These are phyloP conservation scores for Ceratobasidium papillatum DNA, from an alignment of 1,284 basidiomycete species.

Conservation along the genomic window DNA sequence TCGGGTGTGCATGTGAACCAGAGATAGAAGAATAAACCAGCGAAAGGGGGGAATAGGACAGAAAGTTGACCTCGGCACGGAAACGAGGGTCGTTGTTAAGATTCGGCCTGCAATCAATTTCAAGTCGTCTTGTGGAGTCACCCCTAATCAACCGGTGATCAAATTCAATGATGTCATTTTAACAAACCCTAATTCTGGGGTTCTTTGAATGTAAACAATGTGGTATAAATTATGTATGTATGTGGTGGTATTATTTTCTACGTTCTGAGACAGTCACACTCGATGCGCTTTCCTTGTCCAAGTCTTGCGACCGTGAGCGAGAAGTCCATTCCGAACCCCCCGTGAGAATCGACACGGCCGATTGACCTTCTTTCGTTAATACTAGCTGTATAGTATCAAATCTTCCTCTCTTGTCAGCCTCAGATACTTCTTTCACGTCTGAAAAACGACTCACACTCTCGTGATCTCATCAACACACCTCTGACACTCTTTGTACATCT, in stretches of 20 bases:
- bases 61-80: slow-evolving; percentile 1
- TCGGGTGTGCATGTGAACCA: slow-evolving; percentile 16
- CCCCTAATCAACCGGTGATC: slow-evolving; percentile 23
- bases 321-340: slow-evolving; percentile 28
- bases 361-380: slow-evolving; percentile 28
- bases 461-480: slow-evolving; percentile 45
- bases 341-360: slow-evolving; percentile 14
- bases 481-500: slow-evolving; percentile 44
- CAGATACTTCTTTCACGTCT: neutral
- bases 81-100: slow-evolving; percentile 36
- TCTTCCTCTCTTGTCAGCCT: neutral
- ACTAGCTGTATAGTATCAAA: slow-evolving; percentile 27
- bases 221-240: neutral
- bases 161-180: slow-evolving; percentile 19
- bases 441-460: slow-evolving; percentile 34
- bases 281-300: slow-evolving; percentile 1
- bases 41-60: neutral
- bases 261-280: slow-evolving; percentile 20
- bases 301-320: neutral
- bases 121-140: slow-evolving; percentile 3
- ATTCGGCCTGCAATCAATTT: slow-evolving; percentile 26
- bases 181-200: neutral
- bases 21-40: neutral
- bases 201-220: neutral
- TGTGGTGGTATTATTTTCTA: neutral